Conservation (phyloP, 768 basidiomycete species). For the Royoungia palumana region DNA sequence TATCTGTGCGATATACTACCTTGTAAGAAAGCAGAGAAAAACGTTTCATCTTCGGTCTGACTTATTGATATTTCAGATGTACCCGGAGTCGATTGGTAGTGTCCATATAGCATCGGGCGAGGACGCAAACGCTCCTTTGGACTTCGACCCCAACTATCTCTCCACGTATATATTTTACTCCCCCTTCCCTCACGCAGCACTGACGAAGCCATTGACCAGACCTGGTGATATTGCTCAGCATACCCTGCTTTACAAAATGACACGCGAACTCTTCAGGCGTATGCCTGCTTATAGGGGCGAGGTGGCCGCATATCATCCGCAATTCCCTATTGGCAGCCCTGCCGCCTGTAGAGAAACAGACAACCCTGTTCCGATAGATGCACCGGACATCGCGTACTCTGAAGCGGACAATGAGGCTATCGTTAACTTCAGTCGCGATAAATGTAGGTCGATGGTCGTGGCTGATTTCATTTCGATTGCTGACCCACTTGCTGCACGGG, state of each 20-base stretch:
- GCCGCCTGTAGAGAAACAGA: conserved; percentile 21
- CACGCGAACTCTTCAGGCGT: conserved; percentile 51
- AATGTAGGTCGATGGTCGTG: background rate
- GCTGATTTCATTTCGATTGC: background rate
- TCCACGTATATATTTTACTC: conserved; percentile 33
- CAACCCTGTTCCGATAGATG: conserved; percentile 18
- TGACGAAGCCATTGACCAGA: background rate
- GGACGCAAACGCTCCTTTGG: conserved; percentile 39
- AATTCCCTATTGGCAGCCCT: conserved; percentile 26
- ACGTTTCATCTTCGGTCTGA: background rate
- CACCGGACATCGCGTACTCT: conserved; percentile 31
- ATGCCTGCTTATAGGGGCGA: conserved; percentile 34
- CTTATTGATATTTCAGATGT: conserved; percentile 18
- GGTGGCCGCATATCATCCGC: conserved; percentile 12
- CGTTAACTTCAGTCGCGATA: conserved; percentile 20
- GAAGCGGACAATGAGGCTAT: conserved; percentile 33
- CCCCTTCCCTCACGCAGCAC: background rate
- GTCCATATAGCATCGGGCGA: conserved; percentile 44
- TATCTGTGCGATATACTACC: conserved; percentile 30
- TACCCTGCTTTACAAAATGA: conserved; percentile 51
- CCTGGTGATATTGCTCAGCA: conserved; percentile 41
- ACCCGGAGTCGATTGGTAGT: conserved; percentile 44
- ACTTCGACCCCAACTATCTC: conserved; percentile 45
- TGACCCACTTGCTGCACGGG: background rate
- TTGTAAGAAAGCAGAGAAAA: conserved; percentile 19